Evolutionary conservation across 495 filamentous ascomycete genomes (phyloP).

Genomic region (Oidiodendron maius): DNA sequence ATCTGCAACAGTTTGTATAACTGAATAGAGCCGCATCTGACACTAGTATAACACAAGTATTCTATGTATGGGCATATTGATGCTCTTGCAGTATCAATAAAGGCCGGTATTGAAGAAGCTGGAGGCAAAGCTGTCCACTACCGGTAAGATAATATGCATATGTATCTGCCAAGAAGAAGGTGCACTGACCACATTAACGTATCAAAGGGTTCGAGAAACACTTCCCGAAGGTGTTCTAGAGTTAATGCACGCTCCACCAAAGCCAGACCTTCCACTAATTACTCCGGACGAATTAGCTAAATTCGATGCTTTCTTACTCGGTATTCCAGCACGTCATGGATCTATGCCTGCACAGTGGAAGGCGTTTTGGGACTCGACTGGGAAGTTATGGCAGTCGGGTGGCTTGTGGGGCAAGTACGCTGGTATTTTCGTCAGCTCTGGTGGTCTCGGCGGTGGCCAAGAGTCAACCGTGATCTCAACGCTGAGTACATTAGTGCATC

Average conservation of each 20-base stretch:
- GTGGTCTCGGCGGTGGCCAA: conserved; percentile 78
- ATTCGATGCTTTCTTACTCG: conserved; percentile 87
- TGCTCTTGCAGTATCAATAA: conserved; percentile 78
- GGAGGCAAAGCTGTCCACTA: conserved; percentile 46
- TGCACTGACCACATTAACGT: neutral
- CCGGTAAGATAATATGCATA: too few relatives aligned
- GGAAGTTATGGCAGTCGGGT: conserved; percentile 49
- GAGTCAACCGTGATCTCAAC: conserved; percentile 75
- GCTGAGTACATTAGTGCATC: conserved; percentile 84
- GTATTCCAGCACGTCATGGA: conserved; percentile 91
- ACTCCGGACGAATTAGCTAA: conserved; percentile 57
- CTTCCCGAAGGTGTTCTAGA: conserved; percentile 70
- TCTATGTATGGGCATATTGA: conserved; percentile 91
- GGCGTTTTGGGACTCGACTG: conserved; percentile 22
- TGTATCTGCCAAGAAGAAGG: conserved; percentile 24
- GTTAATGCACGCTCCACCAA: conserved; percentile 75
- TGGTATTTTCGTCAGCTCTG: conserved; percentile 83
- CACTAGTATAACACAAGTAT: conserved; percentile 50
- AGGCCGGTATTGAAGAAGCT: conserved; percentile 65
- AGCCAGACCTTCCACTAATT: conserved; percentile 60
- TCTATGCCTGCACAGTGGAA: conserved; percentile 97
- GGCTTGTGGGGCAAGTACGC: conserved; percentile 85
- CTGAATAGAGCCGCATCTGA: neutral
- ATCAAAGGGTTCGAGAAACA: conserved; percentile 69
- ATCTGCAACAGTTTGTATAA: neutral